Percentiles rank a stretch among this genome's conserved stretches.
phyloP scores from a whole-genome alignment of 2,329 filamentous ascomycete species.

The Diaporthe batatas region DNA sequence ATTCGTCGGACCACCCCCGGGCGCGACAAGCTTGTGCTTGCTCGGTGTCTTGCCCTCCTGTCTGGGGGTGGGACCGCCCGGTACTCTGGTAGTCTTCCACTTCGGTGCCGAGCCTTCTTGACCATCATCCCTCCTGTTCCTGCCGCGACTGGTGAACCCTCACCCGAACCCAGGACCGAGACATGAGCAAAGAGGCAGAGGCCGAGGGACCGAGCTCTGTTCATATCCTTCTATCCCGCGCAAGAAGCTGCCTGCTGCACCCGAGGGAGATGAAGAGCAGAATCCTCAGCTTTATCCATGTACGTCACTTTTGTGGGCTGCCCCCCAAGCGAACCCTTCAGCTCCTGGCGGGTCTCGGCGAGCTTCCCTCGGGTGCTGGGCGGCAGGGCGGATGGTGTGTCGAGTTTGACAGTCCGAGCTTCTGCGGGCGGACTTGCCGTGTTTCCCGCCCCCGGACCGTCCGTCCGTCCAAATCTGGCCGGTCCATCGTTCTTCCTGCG shows the following conservation, averaged over 20 bases:
- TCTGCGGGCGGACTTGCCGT: conserved; percentile 21
- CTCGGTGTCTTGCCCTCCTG: background rate
- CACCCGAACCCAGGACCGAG: background rate
- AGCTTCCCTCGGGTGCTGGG: conserved; percentile 8
- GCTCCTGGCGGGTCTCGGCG: conserved; percentile 18
- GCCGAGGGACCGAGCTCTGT: conserved; percentile 1
- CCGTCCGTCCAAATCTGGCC: background rate
- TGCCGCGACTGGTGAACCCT: background rate
- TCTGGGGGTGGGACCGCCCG: background rate
- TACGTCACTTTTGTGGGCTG: conserved; percentile 13
- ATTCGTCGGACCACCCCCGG: conserved; percentile 15
- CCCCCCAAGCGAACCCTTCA: background rate
- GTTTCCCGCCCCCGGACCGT: conserved; percentile 8
- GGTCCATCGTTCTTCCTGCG: background rate
- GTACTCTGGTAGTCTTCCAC: background rate
- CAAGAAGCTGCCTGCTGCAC: background rate
- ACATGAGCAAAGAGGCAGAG: background rate
- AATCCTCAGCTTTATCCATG: background rate
- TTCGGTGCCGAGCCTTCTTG: conserved; percentile 13
- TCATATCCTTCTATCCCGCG: too few relatives aligned
- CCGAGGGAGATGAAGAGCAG: background rate
- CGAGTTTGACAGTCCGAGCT: background rate
- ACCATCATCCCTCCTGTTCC: background rate
- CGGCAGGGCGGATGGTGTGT: background rate
- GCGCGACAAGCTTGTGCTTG: conserved; percentile 5